Evolutionary conservation across 2,329 filamentous ascomycete species (phyloP).

Genomic region (Zymoseptoria brevis): DNA sequence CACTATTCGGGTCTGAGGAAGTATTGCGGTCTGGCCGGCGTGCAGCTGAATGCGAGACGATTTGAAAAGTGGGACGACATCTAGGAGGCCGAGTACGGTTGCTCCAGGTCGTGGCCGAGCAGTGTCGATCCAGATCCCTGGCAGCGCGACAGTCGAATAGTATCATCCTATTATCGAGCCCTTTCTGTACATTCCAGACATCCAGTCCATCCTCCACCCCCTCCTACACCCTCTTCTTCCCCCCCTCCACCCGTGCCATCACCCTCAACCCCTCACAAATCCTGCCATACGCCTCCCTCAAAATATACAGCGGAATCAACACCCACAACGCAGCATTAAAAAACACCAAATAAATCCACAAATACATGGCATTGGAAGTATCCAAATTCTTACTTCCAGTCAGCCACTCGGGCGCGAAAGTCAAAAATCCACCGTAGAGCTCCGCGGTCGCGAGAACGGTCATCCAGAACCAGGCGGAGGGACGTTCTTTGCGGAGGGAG

Average conservation of each 20-base stretch:
- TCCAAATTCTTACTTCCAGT: conserved; percentile 50
- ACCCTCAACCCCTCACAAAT: conserved; percentile 17
- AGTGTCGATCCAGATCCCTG: no score
- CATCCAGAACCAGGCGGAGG: conserved; percentile 49
- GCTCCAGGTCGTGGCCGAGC: no score
- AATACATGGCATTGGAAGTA: conserved; percentile 52
- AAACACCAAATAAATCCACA: conserved; percentile 57
- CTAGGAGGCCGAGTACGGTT: neutral
- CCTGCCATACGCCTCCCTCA: conserved; percentile 45
- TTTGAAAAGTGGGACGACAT: conserved; percentile 2
- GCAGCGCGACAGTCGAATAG: no score
- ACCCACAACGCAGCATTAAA: conserved; percentile 57
- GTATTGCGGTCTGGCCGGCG: conserved; percentile 9
- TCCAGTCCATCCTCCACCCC: no score
- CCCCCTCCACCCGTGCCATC: conserved; percentile 5
- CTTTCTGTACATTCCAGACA: no score
- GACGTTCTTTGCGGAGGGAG: conserved; percentile 28
- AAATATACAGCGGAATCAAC: conserved; percentile 49
- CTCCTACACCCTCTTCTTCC: conserved; percentile 9
- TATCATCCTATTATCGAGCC: neutral
- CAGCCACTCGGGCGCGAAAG: conserved; percentile 58
- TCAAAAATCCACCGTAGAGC: conserved; percentile 59
- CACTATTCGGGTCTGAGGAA: conserved; percentile 5
- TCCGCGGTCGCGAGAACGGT: conserved; percentile 54
- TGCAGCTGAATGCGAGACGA: conserved; percentile 9